Evolutionary conservation across 305 asterid species (phyloP).

Genomic region (Rubia occidens): DNA sequence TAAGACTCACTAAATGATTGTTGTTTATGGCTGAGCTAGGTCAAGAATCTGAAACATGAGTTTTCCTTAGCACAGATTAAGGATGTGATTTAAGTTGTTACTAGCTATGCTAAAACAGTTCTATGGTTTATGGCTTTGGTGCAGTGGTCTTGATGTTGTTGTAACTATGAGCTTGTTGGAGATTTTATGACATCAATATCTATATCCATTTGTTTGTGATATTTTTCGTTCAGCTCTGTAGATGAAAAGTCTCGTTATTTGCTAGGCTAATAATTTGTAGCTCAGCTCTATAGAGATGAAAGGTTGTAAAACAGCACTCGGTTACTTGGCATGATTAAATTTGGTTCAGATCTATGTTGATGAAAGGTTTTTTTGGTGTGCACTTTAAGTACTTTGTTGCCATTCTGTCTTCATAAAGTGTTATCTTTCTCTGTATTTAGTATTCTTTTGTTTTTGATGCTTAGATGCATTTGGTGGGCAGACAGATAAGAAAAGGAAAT

Average conservation of each 20-base stretch:
- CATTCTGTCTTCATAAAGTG: not conserved
- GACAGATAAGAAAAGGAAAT: too few relatives aligned
- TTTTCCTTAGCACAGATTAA: slow-evolving; percentile 4
- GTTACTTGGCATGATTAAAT: not conserved
- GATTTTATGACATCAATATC: not conserved
- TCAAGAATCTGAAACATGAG: not conserved
- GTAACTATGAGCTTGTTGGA: not conserved
- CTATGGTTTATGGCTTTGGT: slow-evolving; percentile 4
- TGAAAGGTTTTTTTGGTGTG: not conserved
- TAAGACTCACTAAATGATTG: slow-evolving; percentile 2
- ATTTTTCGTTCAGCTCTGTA: not conserved
- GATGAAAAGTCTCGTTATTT: not conserved
- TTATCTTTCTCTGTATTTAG: not conserved
- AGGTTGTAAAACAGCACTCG: not conserved
- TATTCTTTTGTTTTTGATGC: too few relatives aligned
- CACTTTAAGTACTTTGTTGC: not conserved
- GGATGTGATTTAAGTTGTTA: not conserved
- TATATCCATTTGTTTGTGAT: not conserved
- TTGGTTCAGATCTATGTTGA: not conserved
- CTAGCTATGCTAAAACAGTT: slow-evolving; percentile 4
- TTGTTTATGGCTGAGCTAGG: slow-evolving; percentile 3
- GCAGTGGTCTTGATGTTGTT: slow-evolving; percentile 9
- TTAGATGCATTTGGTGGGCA: too few relatives aligned
- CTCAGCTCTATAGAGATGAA: not conserved
- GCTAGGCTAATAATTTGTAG: not conserved